phyloP scores from a whole-genome alignment of 2,329 filamentous ascomycete genomes.

The Venturiaceae sp. region DNA sequence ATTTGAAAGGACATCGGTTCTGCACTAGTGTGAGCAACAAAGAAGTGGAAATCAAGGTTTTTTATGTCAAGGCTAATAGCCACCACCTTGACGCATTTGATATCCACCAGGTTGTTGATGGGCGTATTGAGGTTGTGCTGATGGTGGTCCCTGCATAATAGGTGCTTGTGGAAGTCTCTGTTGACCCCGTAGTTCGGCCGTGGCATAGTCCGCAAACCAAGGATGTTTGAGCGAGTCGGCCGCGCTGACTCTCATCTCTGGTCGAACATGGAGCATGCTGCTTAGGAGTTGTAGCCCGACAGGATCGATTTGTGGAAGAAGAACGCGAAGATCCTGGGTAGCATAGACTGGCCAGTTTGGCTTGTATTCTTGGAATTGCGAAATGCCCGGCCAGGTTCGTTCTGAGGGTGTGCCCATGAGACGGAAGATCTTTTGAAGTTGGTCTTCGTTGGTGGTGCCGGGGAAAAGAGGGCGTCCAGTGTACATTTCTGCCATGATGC shows the following conservation, averaged over 20 bases:
- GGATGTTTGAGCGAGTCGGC: slow-evolving; percentile 78
- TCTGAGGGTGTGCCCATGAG: slow-evolving; percentile 98
- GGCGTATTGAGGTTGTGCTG: background rate
- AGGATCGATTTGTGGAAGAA: slow-evolving; percentile 83
- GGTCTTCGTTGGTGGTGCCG: slow-evolving; percentile 96
- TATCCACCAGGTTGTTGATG: background rate
- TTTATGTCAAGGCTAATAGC: background rate
- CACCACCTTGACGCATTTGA: background rate
- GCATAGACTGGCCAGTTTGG: slow-evolving; percentile 88
- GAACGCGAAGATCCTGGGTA: slow-evolving; percentile 78
- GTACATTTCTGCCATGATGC: slow-evolving; percentile 99
- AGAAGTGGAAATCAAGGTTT: background rate
- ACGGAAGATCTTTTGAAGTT: slow-evolving; percentile 92
- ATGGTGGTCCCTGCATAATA: no score
- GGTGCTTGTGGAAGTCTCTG: background rate
- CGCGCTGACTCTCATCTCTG: slow-evolving; percentile 84
- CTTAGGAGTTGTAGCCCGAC: slow-evolving; percentile 79
- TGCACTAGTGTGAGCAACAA: background rate
- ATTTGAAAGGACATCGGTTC: background rate
- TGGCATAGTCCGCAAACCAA: slow-evolving; percentile 65
- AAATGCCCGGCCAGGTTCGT: slow-evolving; percentile 90
- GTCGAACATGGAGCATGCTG: slow-evolving; percentile 84
- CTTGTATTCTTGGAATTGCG: slow-evolving; percentile 96
- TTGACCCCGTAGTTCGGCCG: background rate
- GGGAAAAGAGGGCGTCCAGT: slow-evolving; percentile 92